These are phyloP conservation scores for Akanthomyces uredinophilus DNA, from an alignment of 2,329 filamentous ascomycete species.

Conservation along the genomic window DNA sequence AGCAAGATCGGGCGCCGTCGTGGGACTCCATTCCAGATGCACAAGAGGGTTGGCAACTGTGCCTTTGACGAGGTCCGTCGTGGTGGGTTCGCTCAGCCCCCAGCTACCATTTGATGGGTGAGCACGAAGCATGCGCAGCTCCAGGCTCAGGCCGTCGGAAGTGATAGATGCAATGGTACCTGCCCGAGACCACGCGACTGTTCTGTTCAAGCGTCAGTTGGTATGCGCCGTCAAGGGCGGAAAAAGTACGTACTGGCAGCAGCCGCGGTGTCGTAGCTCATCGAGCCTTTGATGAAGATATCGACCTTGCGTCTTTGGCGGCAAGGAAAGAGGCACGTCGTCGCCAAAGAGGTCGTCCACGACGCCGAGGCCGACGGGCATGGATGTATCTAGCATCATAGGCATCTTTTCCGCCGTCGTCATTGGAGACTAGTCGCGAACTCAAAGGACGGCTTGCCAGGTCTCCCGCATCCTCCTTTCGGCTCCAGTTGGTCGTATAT, in stretches of 20 bases:
- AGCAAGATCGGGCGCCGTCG: constrained; percentile 72
- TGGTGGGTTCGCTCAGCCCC: constrained; percentile 68
- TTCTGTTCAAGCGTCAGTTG: constrained; percentile 43
- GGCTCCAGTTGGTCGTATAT: not conserved
- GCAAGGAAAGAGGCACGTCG: constrained; percentile 53
- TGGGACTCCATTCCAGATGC: constrained; percentile 76
- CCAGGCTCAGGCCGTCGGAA: constrained; percentile 63
- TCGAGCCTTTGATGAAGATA: constrained; percentile 69
- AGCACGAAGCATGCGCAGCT: constrained; percentile 68
- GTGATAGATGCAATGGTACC: constrained; percentile 82
- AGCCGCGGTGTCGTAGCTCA: constrained; percentile 69
- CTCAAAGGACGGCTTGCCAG: not conserved
- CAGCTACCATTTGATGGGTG: constrained; percentile 66
- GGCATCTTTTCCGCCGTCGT: constrained; percentile 36
- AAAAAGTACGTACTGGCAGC: constrained; percentile 63
- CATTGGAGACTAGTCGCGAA: constrained; percentile 22
- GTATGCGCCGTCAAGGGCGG: not conserved
- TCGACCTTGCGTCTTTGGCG: constrained; percentile 44
- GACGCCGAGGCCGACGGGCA: constrained; percentile 51
- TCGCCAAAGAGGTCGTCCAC: constrained; percentile 75
- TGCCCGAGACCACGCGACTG: constrained; percentile 80
- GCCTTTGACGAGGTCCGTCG: constrained; percentile 55
- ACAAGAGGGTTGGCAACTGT: constrained; percentile 63
- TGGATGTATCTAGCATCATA: constrained; percentile 36
- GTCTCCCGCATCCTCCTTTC: not conserved